phyloP scores from a whole-genome alignment of 352 stramenopile species.

The Pythium utonaiense region DNA sequence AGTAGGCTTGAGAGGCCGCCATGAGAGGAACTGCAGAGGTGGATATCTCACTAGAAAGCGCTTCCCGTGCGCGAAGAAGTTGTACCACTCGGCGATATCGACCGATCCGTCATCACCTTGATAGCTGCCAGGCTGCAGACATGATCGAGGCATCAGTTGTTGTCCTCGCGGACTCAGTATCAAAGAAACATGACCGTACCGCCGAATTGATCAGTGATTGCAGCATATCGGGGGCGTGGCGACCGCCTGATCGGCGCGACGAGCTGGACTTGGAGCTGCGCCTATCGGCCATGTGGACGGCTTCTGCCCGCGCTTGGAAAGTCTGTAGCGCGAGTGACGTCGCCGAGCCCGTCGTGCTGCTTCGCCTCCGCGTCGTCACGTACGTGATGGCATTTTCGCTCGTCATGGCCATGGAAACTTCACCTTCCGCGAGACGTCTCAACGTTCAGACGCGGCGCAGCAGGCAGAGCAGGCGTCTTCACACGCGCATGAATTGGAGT shows the following conservation, averaged over 20 bases:
- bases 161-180: too few species aligned
- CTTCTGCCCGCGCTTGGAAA: constrained; percentile 18
- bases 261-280: background rate
- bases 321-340: constrained; percentile 21
- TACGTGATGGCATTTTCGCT: background rate
- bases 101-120: constrained; percentile 45
- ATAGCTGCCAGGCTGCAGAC: constrained; percentile 43
- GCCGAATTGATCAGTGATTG: constrained; percentile 35
- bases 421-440: background rate
- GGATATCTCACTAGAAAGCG: constrained; percentile 42
- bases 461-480: background rate
- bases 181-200: constrained; percentile 7
- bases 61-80: constrained; percentile 60
- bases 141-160: background rate
- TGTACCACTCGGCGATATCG: constrained; percentile 54
- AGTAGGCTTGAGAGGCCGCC: too few species aligned
- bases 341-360: constrained; percentile 8
- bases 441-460: background rate
- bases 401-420: background rate
- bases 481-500: background rate
- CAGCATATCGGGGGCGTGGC: constrained; percentile 18
- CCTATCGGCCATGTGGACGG: constrained; percentile 7
- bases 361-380: constrained; percentile 5
- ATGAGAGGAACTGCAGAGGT: too few species aligned
- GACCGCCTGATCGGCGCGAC: constrained; percentile 2